Conservation (phyloP, 2,329 filamentous ascomycete genomes). For the Aureobasidium sp. region DNA sequence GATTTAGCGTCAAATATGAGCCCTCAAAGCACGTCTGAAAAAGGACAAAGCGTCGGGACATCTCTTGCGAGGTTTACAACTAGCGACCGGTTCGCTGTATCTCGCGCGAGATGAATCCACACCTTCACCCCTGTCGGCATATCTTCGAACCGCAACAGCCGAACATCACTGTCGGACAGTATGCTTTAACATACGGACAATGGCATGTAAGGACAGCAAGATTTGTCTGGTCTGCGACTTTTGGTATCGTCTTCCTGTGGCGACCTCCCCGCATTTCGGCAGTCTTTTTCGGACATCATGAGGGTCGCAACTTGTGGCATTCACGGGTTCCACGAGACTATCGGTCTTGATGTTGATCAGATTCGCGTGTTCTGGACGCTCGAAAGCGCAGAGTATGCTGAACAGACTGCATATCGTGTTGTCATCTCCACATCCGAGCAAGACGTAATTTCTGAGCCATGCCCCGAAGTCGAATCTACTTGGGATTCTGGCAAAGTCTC, state of each 20-base stretch:
- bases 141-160: not conserved
- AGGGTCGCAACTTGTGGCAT: conserved; percentile 31
- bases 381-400: conserved; percentile 25
- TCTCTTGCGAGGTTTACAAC: not conserved
- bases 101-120: not conserved
- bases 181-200: not conserved
- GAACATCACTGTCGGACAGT: not conserved
- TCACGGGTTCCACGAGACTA: conserved; percentile 33
- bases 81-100: not conserved
- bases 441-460: not conserved
- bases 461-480: not conserved
- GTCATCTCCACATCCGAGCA: conserved; percentile 15
- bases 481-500: conserved; percentile 24
- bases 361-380: conserved; percentile 33
- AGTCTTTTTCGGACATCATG: not conserved
- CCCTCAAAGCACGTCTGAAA: not conserved
- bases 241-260: not conserved
- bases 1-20: not conserved
- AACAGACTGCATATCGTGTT: conserved; percentile 29
- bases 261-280: not conserved
- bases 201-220: not conserved
- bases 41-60: conserved; percentile 2
- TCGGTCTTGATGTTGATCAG: conserved; percentile 35
- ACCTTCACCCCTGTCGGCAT: not conserved
- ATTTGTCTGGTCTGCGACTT: not conserved